Conservation (phyloP, 805 yeast genomes). For the Jamesozyma lodderae region DNA sequence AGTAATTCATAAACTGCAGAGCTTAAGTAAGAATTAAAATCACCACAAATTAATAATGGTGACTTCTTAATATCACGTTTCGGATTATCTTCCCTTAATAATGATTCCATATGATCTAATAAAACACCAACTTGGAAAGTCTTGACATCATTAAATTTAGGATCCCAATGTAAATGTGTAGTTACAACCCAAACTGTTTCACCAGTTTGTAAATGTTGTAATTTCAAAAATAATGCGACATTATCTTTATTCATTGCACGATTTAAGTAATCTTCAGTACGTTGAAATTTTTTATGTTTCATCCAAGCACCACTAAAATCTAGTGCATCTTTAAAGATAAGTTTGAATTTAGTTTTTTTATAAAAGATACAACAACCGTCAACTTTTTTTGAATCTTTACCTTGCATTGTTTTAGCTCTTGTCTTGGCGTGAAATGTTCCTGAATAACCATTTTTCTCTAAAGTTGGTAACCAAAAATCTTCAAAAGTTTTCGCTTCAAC, state of each 20-base stretch:
- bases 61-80: constrained; percentile 47
- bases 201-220: constrained; percentile 67
- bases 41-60: constrained; percentile 88
- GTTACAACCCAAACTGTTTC: constrained; percentile 68
- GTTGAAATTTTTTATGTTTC: constrained; percentile 77
- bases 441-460: constrained; percentile 67
- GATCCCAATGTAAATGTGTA: constrained; percentile 98
- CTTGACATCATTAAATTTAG: constrained; percentile 90
- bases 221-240: constrained; percentile 67
- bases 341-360: constrained; percentile 56
- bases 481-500: constrained; percentile 82
- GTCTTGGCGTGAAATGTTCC: constrained; percentile 81
- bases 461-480: constrained; percentile 73
- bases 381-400: constrained; percentile 73
- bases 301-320: constrained; percentile 79
- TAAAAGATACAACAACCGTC: constrained; percentile 98
- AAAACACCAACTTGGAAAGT: constrained; percentile 90
- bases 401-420: constrained; percentile 83
- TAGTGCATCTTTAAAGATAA: constrained; percentile 60
- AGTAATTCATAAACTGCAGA: constrained; percentile 91
- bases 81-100: constrained; percentile 41
- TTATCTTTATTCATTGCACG: constrained; percentile 95
- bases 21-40: constrained; percentile 78
- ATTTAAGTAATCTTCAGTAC: constrained; percentile 89
- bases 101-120: constrained; percentile 72